A percentile compares a stretch with the other conserved stretches of the same genome.
Evolutionary conservation across 352 stramenopile species (phyloP).

Genomic region (Pythium aristosporum): DNA sequence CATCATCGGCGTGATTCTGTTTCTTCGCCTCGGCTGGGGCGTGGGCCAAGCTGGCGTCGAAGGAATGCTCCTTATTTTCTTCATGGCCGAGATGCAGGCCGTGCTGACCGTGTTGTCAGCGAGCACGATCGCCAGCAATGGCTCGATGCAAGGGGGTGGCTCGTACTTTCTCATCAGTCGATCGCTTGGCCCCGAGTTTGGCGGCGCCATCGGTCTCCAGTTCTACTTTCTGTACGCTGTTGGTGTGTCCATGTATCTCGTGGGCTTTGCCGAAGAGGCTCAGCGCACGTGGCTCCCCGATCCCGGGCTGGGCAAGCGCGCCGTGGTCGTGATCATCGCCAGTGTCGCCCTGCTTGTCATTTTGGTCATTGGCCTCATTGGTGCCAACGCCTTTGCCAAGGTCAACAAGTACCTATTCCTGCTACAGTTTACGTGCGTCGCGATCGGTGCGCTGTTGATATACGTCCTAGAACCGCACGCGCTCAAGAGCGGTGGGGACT

Average conservation of each 20-base stretch:
- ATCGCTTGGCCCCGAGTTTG: slow-evolving; percentile 81
- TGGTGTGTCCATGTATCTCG: slow-evolving; percentile 73
- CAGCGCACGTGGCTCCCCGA: slow-evolving; percentile 54
- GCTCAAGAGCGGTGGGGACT: slow-evolving; percentile 47
- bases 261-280: slow-evolving; percentile 74
- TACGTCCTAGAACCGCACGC: slow-evolving; percentile 32
- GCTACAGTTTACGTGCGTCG: slow-evolving; percentile 64
- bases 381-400: slow-evolving; percentile 64
- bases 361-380: slow-evolving; percentile 58
- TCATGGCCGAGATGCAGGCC: slow-evolving; percentile 57
- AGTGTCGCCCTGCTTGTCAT: slow-evolving; percentile 41
- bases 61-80: slow-evolving; percentile 73
- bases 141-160: slow-evolving; percentile 64
- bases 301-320: slow-evolving; percentile 35
- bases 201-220: slow-evolving; percentile 85
- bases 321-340: slow-evolving; percentile 52
- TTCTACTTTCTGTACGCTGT: slow-evolving; percentile 88
- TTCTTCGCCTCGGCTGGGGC: slow-evolving; percentile 84
- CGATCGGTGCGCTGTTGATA: slow-evolving; percentile 51
- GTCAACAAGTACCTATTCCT: slow-evolving; percentile 80
- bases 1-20: slow-evolving; percentile 91
- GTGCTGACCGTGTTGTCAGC: slow-evolving; percentile 78
- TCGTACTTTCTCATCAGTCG: slow-evolving; percentile 71
- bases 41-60: slow-evolving; percentile 79
- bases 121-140: slow-evolving; percentile 87